Evolutionary conservation across 192 early-diverging fungal species (phyloP).

Genomic region (Backusella liffmaniae): DNA sequence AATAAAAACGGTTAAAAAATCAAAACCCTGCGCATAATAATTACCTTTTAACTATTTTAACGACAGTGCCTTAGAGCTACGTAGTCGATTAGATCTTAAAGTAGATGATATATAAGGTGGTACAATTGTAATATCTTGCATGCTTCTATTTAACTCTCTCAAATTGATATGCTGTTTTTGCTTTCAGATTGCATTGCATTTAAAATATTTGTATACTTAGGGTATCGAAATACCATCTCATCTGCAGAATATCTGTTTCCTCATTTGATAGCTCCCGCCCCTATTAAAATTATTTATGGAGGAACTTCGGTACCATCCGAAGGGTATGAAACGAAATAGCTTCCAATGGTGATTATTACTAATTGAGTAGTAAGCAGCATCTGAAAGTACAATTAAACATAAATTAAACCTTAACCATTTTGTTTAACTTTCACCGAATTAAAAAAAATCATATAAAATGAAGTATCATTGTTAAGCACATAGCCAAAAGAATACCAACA

Average conservation of each 20-base stretch:
- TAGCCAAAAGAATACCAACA: no score
- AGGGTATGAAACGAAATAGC: not conserved
- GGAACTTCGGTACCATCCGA: not conserved
- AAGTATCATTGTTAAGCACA: no score
- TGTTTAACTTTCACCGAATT: not conserved
- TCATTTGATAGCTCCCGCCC: not conserved
- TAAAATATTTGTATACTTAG: not conserved
- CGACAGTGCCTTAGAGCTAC: not conserved
- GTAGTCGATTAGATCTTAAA: not conserved
- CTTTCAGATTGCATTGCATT: not conserved
- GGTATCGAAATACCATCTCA: not conserved
- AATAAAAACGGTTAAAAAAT: not conserved
- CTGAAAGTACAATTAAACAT: not conserved
- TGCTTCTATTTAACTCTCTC: not conserved
- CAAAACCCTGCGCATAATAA: not conserved
- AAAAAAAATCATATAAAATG: not conserved
- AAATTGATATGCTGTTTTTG: not conserved
- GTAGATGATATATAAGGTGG: not conserved
- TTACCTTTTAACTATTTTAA: not conserved
- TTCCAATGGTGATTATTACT: not conserved
- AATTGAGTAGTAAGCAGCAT: not conserved
- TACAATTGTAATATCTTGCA: not conserved
- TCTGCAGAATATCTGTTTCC: not conserved
- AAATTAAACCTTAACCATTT: not conserved
- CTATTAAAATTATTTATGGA: not conserved